Conservation (phyloP, 352 stramenopile genomes). For the Globisporangium middletonii region DNA sequence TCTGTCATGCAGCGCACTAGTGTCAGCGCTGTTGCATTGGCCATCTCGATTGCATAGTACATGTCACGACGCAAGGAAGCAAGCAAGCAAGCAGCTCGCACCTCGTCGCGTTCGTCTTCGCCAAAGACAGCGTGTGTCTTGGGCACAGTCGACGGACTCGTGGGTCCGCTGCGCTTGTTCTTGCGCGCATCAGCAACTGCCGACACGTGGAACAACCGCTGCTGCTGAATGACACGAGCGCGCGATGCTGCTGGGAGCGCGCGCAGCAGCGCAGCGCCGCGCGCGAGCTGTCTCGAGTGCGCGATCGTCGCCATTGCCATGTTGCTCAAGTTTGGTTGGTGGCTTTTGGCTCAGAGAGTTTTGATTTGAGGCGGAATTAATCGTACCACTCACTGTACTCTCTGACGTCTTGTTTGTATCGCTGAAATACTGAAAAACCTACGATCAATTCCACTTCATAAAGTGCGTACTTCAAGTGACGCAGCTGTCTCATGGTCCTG, state of each 20-base stretch:
- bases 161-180: slow-evolving; percentile 29
- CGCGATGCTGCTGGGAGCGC: too few species aligned
- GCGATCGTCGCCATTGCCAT: too few species aligned
- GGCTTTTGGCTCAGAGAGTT: too few species aligned
- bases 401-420: too few species aligned
- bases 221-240: slow-evolving; percentile 3
- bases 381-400: too few species aligned
- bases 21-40: background rate
- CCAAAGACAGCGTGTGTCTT: slow-evolving; percentile 23
- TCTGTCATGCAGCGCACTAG: slow-evolving; percentile 13
- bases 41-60: background rate
- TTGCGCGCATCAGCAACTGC: slow-evolving; percentile 26
- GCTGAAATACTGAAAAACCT: too few species aligned
- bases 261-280: too few species aligned
- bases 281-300: too few species aligned
- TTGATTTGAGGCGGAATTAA: too few species aligned
- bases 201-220: slow-evolving; percentile 37
- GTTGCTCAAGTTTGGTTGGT: too few species aligned
- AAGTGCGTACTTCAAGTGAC: background rate
- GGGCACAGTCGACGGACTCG: slow-evolving; percentile 4
- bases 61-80: background rate
- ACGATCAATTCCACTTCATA: background rate
- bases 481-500: background rate
- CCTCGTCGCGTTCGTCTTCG: slow-evolving; percentile 18
- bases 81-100: slow-evolving; percentile 2